Conservation (phyloP, 768 basidiomycete genomes). For the Mycena venus region DNA sequence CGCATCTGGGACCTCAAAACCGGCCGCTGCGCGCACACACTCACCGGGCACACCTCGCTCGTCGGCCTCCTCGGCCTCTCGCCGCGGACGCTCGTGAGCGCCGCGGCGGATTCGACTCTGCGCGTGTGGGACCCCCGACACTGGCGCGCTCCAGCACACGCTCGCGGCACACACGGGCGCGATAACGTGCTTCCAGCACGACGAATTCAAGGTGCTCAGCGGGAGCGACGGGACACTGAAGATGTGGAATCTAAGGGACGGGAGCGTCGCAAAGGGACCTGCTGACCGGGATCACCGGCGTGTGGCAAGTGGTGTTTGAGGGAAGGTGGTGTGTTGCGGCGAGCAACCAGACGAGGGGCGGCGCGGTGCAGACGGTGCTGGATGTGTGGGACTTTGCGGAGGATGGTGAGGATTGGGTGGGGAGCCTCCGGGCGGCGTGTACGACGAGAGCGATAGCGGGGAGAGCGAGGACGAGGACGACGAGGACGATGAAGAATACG, state of each 20-base stretch:
- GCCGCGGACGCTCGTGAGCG: conserved; percentile 91
- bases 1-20: conserved; percentile 92
- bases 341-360: conserved; percentile 68
- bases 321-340: conserved; percentile 96
- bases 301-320: conserved; percentile 98
- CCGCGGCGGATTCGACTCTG: conserved; percentile 95
- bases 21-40: conserved; percentile 83
- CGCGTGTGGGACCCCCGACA: conserved; percentile 94
- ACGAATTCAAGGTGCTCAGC: conserved; percentile 96
- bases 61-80: conserved; percentile 94
- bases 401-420: conserved; percentile 84
- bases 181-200: conserved; percentile 99
- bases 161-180: conserved; percentile 94
- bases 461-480: conserved; percentile 68
- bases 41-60: conserved; percentile 94
- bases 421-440: conserved; percentile 83
- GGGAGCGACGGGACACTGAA: conserved; percentile 97
- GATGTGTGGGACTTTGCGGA: conserved; percentile 94
- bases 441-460: conserved; percentile 76
- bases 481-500: conserved; percentile 53
- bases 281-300: conserved; percentile 91
- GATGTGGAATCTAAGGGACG: conserved; percentile 97
- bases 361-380: conserved; percentile 78
- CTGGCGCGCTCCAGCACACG: conserved; percentile 83
- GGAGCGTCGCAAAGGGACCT: conserved; percentile 89